Evolutionary conservation across 2,329 filamentous ascomycete species (phyloP).

Genomic region (Gliomastix tumulicola): DNA sequence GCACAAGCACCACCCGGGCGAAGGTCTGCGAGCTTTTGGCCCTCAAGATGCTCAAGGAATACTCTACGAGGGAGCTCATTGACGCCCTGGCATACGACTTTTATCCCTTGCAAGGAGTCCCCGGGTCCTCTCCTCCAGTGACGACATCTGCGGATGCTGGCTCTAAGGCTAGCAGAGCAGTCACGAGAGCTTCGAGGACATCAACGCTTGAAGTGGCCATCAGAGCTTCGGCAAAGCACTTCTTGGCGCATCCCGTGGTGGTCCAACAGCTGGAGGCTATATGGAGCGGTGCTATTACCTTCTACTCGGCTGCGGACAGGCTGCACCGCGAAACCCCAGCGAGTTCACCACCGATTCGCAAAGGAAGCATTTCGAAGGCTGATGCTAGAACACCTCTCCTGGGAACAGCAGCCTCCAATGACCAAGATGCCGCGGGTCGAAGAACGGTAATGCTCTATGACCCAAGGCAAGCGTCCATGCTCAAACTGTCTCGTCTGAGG

Average conservation of each 20-base stretch:
- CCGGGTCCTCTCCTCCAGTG: constrained; percentile 26
- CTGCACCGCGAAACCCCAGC: constrained; percentile 55
- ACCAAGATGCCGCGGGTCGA: constrained; percentile 35
- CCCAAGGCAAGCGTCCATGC: constrained; percentile 79
- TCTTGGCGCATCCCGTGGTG: constrained; percentile 84
- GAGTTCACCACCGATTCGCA: constrained; percentile 9
- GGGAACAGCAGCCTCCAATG: constrained; percentile 22
- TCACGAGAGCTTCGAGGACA: constrained; percentile 65
- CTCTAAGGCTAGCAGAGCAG: constrained; percentile 25
- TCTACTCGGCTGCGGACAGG: constrained; percentile 81
- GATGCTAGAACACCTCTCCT: constrained; percentile 47
- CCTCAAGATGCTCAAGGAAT: constrained; percentile 85
- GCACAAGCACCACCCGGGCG: constrained; percentile 75
- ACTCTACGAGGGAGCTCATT: constrained; percentile 81
- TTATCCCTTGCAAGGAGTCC: constrained; percentile 79
- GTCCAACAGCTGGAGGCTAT: constrained; percentile 95
- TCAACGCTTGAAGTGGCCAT: constrained; percentile 93
- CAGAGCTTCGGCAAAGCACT: constrained; percentile 84
- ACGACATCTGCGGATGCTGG: neutral
- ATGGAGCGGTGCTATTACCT: constrained; percentile 93
- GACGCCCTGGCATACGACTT: constrained; percentile 95
- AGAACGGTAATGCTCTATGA: constrained; percentile 85
- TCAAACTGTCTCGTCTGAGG: constrained; percentile 84
- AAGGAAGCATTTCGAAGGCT: constrained; percentile 20
- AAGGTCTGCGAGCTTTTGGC: constrained; percentile 87